phyloP scores from a whole-genome alignment of 306 rosid genomes.

The Dalbergia cultrata region DNA sequence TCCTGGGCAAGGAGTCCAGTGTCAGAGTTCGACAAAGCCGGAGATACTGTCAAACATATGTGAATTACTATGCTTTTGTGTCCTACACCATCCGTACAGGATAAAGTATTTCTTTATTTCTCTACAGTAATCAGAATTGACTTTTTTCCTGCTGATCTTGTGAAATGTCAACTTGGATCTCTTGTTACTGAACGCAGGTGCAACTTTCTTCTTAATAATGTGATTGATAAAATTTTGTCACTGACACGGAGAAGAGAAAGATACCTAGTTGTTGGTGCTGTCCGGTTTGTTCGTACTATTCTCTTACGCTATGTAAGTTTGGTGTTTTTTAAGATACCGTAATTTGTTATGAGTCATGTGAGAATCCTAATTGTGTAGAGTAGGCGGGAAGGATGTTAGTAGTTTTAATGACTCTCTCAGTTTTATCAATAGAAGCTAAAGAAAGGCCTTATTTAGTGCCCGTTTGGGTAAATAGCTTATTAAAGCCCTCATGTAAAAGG shows the following conservation, averaged over 20 bases:
- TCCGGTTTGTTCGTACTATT: conserved; percentile 90
- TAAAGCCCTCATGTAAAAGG: no score
- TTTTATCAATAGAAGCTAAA: not conserved
- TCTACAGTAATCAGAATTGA: conserved; percentile 33
- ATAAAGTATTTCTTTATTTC: conserved; percentile 83
- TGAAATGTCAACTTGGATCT: conserved; percentile 23
- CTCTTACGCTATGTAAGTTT: conserved; percentile 86
- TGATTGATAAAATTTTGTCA: conserved; percentile 81
- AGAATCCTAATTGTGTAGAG: not conserved
- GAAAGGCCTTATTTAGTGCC: no score
- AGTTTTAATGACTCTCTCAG: not conserved
- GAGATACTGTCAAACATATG: conserved; percentile 93
- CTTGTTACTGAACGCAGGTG: conserved; percentile 63
- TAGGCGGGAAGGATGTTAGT: not conserved
- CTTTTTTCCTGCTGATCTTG: conserved; percentile 37
- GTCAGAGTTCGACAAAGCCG: conserved; percentile 70
- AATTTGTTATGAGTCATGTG: not conserved
- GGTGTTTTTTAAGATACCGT: conserved; percentile 25
- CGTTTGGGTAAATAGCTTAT: no score
- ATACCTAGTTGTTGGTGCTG: conserved; percentile 91
- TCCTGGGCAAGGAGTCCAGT: conserved; percentile 55
- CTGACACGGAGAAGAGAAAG: conserved; percentile 81
- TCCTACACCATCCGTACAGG: conserved; percentile 94
- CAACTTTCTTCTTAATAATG: conserved; percentile 78
- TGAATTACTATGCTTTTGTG: conserved; percentile 94